These are phyloP conservation scores for Phalaenopsis hybrid DNA, from an alignment of 116 monocot genomes.

Conservation along the genomic window DNA sequence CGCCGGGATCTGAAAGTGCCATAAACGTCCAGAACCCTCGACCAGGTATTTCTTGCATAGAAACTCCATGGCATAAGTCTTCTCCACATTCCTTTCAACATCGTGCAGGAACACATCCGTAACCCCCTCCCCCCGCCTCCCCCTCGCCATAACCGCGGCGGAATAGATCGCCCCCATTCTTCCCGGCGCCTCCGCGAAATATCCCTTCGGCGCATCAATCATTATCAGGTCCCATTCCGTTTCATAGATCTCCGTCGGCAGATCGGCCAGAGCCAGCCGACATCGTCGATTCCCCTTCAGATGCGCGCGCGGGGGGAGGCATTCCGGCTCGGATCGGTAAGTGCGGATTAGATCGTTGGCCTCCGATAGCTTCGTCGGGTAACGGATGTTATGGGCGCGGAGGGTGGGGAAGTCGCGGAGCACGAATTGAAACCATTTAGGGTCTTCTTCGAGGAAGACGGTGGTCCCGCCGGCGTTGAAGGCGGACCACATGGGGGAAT, in stretches of 20 bases:
- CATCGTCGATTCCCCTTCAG: conserved; percentile 8
- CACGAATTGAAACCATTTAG: conserved; percentile 12
- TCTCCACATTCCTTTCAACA: conserved; percentile 73
- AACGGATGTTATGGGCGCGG: conserved; percentile 56
- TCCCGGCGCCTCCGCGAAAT: conserved; percentile 58
- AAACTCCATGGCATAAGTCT: conserved; percentile 61
- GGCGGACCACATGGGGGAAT: conserved; percentile 67
- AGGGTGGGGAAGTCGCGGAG: conserved; percentile 22
- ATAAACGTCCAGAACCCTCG: conserved; percentile 16
- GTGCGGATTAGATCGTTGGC: conserved; percentile 36
- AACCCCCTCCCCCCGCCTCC: conserved; percentile 28
- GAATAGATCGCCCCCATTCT: conserved; percentile 87
- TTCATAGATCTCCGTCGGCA: conserved; percentile 72
- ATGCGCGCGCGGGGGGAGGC: conserved; percentile 12
- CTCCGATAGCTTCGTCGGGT: conserved; percentile 51
- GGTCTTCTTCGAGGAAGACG: conserved; percentile 77
- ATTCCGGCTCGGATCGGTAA: conserved; percentile 11
- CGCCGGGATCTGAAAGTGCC: conserved; percentile 8
- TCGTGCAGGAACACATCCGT: conserved; percentile 86
- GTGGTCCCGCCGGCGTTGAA: conserved; percentile 78
- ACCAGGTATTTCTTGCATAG: conserved; percentile 63
- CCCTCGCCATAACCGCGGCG: conserved; percentile 69
- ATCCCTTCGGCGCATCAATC: conserved; percentile 77
- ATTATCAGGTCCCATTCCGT: conserved; percentile 77
- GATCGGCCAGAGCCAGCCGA: conserved; percentile 26